A percentile compares a stretch with the other conserved stretches of the same genome.
These are phyloP conservation scores for Microascus cirrosus DNA, from an alignment of 2,329 filamentous ascomycete species.

Conservation along the genomic window DNA sequence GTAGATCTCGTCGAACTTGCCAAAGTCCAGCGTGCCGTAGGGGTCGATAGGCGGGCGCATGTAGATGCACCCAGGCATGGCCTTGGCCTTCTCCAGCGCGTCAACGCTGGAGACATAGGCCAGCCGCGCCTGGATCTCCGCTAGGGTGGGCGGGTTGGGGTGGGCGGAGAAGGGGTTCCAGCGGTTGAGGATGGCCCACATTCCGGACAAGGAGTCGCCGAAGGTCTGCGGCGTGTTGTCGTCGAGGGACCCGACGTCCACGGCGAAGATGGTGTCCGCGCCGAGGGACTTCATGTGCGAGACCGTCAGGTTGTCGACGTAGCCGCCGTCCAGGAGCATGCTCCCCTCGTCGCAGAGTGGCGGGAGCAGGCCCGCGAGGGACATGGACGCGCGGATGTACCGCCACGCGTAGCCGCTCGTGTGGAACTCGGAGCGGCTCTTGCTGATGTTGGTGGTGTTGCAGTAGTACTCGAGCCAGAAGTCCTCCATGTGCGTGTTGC, in stretches of 20 bases:
- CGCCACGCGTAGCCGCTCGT: conserved; percentile 96
- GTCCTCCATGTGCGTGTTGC: conserved; percentile 93
- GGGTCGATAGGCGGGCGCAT: conserved; percentile 91
- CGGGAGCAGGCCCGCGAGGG: conserved; percentile 80
- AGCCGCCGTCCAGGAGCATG: conserved; percentile 93
- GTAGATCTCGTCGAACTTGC: conserved; percentile 96
- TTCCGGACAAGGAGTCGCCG: conserved; percentile 85
- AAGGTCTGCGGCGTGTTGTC: conserved; percentile 87
- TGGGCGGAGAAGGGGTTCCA: conserved; percentile 91
- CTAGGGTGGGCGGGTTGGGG: conserved; percentile 87
- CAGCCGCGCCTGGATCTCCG: conserved; percentile 88
- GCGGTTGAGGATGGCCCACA: conserved; percentile 89
- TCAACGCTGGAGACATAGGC: conserved; percentile 94
- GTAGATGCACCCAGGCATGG: conserved; percentile 81
- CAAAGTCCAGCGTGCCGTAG: conserved; percentile 92
- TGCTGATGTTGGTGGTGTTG: conserved; percentile 98
- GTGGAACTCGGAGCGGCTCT: conserved; percentile 83
- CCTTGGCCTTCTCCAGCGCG: conserved; percentile 87
- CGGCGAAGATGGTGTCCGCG: conserved; percentile 86
- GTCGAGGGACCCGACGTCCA: conserved; percentile 88
- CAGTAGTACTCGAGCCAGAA: conserved; percentile 99
- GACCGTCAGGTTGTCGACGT: conserved; percentile 94
- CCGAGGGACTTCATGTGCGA: conserved; percentile 94
- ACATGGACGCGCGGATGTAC: conserved; percentile 95
- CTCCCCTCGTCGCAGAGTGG: conserved; percentile 93